Base-by-base conservation (phyloP, 352 stramenopile genomes). In the Phytophthora fragariae region DNA sequence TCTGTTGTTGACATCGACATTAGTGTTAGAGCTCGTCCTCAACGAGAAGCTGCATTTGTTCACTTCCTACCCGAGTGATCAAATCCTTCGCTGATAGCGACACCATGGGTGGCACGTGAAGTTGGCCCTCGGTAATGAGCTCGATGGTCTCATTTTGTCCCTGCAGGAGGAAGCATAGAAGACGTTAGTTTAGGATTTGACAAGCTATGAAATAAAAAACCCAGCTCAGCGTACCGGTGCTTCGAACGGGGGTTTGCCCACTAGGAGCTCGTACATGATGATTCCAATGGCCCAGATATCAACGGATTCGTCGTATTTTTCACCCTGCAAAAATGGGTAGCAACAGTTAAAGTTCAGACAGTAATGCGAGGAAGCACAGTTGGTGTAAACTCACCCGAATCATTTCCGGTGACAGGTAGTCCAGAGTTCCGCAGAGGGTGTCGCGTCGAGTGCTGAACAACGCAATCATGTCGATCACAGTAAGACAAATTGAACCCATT, bases 321-420 rank as follows among this genome's bases (percentile, higher is more conserved):
- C 92, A 62, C 97, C 96, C 76, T 93, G 55, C 14, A 19, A 41
- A 41, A 8, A 27, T 47, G 1, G 11, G 53, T 12, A 57, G 12
- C 41, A 49, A 49, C 8, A 14, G n/a, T 49, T 49, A 41, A 3
- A 41, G 1, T 41, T 41, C 1, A 41, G 35, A 0, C 10, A 15
- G 10, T 15, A 41, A 2, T 41, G 35, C 10, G 35, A 5, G 35
- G 9, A 41, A 41, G 35, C 3, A 12, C 35, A 27, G 24, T 27
- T 27, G 3, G 33, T 11, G 27, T 11, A 0, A 14, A 71, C 55
- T 35, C 62, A 91, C 86, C 57, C 98, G 94, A 59, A 99, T 98
- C 98, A 99, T 99, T 73, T 99, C 98, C 2, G 98, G 98, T 31
- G 98, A 98, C 56, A 99, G 84, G 80, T 99, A 99, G 75, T 99